Evolutionary conservation across 1,284 basidiomycete genomes (phyloP).

Genomic region (Wallemia ichthyophaga): DNA sequence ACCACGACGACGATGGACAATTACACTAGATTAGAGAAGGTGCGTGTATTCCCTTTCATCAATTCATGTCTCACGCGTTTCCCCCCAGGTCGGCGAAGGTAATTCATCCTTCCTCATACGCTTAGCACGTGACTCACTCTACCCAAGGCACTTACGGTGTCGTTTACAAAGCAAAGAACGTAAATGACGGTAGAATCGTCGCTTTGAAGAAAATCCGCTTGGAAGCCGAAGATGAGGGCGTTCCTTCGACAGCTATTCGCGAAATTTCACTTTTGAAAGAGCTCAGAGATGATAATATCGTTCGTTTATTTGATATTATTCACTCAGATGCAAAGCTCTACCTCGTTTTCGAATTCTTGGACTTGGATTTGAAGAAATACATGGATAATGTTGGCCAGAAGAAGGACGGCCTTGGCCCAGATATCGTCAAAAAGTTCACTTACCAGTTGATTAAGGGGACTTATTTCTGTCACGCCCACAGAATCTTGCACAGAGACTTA

Average conservation of each 20-base stretch:
- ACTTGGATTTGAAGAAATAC: slow-evolving; percentile 81
- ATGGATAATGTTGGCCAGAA: slow-evolving; percentile 59
- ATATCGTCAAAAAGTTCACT: slow-evolving; percentile 81
- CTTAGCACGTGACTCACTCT: slow-evolving; percentile 24
- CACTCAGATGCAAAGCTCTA: slow-evolving; percentile 91
- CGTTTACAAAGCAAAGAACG: slow-evolving; percentile 70
- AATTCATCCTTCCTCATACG: slow-evolving; percentile 38
- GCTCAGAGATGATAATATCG: slow-evolving; percentile 80
- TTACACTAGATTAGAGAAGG: slow-evolving; percentile 46
- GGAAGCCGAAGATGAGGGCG: slow-evolving; percentile 92
- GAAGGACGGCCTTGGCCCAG: slow-evolving; percentile 29
- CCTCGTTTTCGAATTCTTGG: slow-evolving; percentile 83
- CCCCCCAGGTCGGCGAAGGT: slow-evolving; percentile 21
- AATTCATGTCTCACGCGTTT: not conserved
- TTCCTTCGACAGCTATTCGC: slow-evolving; percentile 84
- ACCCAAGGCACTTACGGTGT: slow-evolving; percentile 79
- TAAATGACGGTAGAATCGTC: slow-evolving; percentile 42
- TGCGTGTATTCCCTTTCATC: slow-evolving; percentile 11
- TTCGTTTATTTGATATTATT: slow-evolving; percentile 79
- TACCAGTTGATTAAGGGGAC: slow-evolving; percentile 61
- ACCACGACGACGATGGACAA: slow-evolving; percentile 15
- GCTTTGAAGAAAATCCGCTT: slow-evolving; percentile 94
- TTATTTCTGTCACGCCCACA: slow-evolving; percentile 79
- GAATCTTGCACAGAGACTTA: slow-evolving; percentile 83
- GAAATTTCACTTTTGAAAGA: slow-evolving; percentile 95